phyloP scores from a whole-genome alignment of 768 basidiomycete genomes.

The Trametes cubensis region DNA sequence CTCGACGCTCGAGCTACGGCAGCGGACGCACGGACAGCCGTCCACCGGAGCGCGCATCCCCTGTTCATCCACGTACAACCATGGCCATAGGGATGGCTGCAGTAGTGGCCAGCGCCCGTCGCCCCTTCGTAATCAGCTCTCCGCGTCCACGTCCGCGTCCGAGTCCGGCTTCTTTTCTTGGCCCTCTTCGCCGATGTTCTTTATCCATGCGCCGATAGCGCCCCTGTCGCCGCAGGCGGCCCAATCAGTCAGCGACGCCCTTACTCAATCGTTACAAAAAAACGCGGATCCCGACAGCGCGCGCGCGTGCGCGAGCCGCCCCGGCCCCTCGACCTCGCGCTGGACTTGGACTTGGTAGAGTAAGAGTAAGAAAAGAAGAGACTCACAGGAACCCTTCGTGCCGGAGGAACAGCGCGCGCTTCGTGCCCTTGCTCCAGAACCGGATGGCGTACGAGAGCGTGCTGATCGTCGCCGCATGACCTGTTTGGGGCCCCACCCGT shows the following conservation, averaged over 20 bases:
- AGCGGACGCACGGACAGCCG: too few species aligned
- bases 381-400: conserved; percentile 98
- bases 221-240: conserved; percentile 53
- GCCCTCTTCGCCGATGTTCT: conserved; percentile 72
- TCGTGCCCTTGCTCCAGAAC: conserved; percentile 98
- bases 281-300: too few species aligned
- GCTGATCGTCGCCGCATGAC: conserved; percentile 95
- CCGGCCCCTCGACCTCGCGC: too few species aligned
- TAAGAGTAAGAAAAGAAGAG: background rate
- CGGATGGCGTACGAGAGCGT: conserved; percentile 98
- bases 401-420: conserved; percentile 92
- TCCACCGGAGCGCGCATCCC: too few species aligned
- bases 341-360: background rate
- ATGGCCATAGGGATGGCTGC: too few species aligned
- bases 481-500: too few species aligned
- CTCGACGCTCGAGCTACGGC: too few species aligned
- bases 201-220: conserved; percentile 96
- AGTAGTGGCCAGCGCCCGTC: too few species aligned
- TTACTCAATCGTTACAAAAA: too few species aligned
- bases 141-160: conserved; percentile 5
- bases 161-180: conserved; percentile 20
- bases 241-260: background rate
- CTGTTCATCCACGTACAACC: too few species aligned
- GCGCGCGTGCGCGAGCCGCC: too few species aligned
- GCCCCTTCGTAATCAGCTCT: conserved; percentile 15